Evolutionary conservation across 306 rosid genomes (phyloP).

Genomic region (Prunus armeniaca): DNA sequence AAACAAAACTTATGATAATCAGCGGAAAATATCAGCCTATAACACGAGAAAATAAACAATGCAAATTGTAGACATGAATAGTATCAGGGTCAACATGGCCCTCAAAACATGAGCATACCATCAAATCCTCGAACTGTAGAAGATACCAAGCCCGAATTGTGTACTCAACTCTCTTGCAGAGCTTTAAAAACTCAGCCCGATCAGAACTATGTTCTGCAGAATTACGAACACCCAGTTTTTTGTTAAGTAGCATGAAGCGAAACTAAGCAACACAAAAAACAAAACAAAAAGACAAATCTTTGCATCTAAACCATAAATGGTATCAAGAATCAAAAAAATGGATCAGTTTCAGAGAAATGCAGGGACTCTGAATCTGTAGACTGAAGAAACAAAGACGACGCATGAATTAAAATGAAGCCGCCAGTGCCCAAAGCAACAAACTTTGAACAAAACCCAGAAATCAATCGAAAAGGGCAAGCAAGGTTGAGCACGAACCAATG

Average conservation of each 20-base stretch:
- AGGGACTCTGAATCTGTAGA: not conserved
- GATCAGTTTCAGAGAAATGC: not conserved
- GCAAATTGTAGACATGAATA: not conserved
- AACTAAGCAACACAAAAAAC: no score
- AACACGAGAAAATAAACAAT: not conserved
- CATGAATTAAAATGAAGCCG: not conserved
- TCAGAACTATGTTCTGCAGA: constrained; percentile 64
- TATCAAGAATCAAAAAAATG: not conserved
- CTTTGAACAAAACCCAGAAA: not conserved
- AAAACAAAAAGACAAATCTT: not conserved
- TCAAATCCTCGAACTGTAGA: constrained; percentile 88
- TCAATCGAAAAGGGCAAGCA: not conserved
- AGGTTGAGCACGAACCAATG: constrained; percentile 42
- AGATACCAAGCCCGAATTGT: constrained; percentile 93
- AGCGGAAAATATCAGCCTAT: not conserved
- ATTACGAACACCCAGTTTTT: not conserved
- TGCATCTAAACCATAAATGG: not conserved
- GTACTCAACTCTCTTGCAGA: constrained; percentile 81
- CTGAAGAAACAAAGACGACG: not conserved
- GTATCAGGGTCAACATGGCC: not conserved
- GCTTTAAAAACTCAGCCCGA: constrained; percentile 80
- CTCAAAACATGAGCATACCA: constrained; percentile 49
- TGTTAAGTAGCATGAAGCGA: not conserved
- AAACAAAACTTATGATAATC: not conserved
- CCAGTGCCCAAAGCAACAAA: not conserved